Base-by-base conservation (phyloP, 805 yeast species). In the Starmerella bombicola region DNA sequence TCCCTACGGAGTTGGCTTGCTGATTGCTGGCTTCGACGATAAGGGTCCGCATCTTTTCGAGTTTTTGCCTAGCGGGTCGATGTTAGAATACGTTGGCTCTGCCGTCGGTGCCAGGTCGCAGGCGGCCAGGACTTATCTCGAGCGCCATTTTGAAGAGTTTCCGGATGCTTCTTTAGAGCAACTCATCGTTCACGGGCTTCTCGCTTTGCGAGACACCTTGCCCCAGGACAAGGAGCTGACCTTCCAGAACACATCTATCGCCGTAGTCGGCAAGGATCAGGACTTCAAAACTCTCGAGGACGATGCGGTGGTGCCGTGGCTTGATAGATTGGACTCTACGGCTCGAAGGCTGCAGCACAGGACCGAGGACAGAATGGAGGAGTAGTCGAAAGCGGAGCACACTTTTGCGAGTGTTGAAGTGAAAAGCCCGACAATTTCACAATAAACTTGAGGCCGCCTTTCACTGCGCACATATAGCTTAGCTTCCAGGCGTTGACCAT, bases 101-200 rank as follows among this genome's bases (percentile, higher is more conserved):
- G 94, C 98, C 28, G 84, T 91, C 56, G 99, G 99, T 35, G 97
- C 99, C 8, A 74, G 99, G 58, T 88, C 97, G 2, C 99, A 91
- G 64, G 97, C 97, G 37, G 96, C 95, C 13, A 76, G 93, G 66
- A 91, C 99, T 2, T 91, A 84, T 54, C 66, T 91, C 58, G 99
- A 91, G 63, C 77, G 95, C 58, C 78, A 79, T 51, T 69, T 78
- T 57, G 84, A 81, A 28, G 66, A 68, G 23, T 81, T 83, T 51
- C 65, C 75, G 16, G 69, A 71, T 40, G 65, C 76, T 6, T 65
- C 70, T 29, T 64, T 75, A 31, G 93, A 84, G 53, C 77, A 81
- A 52, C 72, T 91, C 50, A 76, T 91, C 46, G 75, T 78, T 32
- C 85, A 77, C 53, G 97, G 93, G 3, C 76, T 91, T 52, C 78